Evolutionary conservation across 202 grass and related monocot species (phyloP), one percentile per base, ranked within the genome.

Genomic region (Zizania palustris): DNA sequence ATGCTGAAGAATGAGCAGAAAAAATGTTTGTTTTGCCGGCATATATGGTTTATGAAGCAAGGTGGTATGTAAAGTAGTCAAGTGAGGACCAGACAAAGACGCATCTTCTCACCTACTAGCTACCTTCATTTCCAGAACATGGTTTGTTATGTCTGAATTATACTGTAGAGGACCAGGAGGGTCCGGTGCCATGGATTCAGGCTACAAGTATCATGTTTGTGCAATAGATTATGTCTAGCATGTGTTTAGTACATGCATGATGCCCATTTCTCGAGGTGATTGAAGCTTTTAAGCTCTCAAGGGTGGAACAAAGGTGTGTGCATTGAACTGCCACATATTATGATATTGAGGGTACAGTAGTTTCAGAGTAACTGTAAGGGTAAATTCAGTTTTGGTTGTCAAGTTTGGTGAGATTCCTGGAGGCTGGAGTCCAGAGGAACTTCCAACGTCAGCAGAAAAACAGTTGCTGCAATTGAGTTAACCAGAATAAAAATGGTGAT

Each of bases 231-330:
- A 42, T 70, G 80, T 28, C 63, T 80, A 75, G 70, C 69, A 74
- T 58, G 69, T 58, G 70, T 56, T 79, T 63, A 83, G 38, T 69
- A 40, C 12, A 15, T 41, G 20, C 44, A 74, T 18, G 33, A 88
- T 71, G 76, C 65, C 58, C 86, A 60, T 84, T 81, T 65, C 86
- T 84, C 86, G 76, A 88, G 86, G 81, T 45, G 81, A 83, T 74
- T 79, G 64, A 74, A 83, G 85, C 28, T 19, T 36, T 54, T 69
- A 28, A 69, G 35, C 45, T 37, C 51, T 65, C 11, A 80, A 76
- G 70, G 58, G 7, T 39, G 6, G 7, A 2, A 11, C 1, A 66
- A 69, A 21, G 51, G 50, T 44, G 48, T 28, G 28, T 28, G 28
- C 28, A 28, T 28, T 28, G 28, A 28, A 28, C 28, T 28, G 28